Evolutionary conservation across 208 protist species (phyloP), one percentile per base, ranked within the genome.

Genomic region (Tritrichomonas foetus): DNA sequence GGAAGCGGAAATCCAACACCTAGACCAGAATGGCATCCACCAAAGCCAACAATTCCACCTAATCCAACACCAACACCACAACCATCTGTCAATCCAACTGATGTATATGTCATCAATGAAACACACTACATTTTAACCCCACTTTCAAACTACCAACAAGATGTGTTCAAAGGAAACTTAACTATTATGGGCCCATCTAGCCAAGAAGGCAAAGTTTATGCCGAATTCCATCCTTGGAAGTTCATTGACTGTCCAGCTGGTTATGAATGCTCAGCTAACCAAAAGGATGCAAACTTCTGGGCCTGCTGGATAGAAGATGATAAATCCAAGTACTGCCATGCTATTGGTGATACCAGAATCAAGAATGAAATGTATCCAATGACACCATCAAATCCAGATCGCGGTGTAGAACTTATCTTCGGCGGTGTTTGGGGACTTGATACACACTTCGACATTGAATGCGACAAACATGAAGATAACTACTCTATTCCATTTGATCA

Each of bases 41-140:
- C 41, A 61, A n/a, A 14, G 47, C 78, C 78, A 61, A 8, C 8
- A 2, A 33, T 2, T 39, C 41, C 20, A 33, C 11, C 25, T 20
- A 39, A 44, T 25, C 64, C 64, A n/a, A 69, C 64, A n/a, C 78
- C 78, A 61, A 89, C 78, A 89, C 78, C 78, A 61, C 33, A 20
- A 89, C 47, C 78, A 61, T 49, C 47, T 39, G 25, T 30, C 20
- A 44, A 89, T 36, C 78, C 78, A 39, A 50, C 41, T 47, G 8
- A 30, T 50, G 14, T 82, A 33, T 57, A 53, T 49, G 5, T 61
- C 0, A 89, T 44, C 25, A 89, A 89, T 30, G 78, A 89, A 22
- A 89, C 78, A 39, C 78, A 89, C 30, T 61, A 89, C 16, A 57
- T 89, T 49, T 3, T 36, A 20, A 16, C 47, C 2, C 11, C 16